Evolutionary conservation across 495 filamentous ascomycete species (phyloP).

Genomic region (Penicillium goetzii): DNA sequence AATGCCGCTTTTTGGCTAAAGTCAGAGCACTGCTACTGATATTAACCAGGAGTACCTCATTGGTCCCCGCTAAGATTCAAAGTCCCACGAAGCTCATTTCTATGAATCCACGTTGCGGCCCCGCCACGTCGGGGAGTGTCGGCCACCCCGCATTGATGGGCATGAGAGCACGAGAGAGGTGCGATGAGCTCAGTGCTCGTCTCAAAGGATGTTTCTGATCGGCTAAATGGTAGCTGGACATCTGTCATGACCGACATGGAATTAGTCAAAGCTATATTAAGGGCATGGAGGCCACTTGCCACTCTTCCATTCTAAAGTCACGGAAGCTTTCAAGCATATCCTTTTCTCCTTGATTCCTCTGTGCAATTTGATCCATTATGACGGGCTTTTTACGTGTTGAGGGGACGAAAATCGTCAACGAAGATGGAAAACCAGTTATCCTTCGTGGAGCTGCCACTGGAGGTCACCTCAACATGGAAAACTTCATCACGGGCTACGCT

Average conservation of each 20-base stretch:
- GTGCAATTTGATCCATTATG: background rate
- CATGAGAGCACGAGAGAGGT: background rate
- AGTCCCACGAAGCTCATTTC: background rate
- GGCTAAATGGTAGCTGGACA: background rate
- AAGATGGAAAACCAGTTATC: background rate
- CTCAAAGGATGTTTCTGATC: background rate
- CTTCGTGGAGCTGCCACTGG: background rate
- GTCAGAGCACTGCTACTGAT: background rate
- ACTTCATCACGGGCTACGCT: background rate
- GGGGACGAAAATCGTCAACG: background rate
- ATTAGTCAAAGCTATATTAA: background rate
- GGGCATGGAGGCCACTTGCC: background rate
- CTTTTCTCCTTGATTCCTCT: background rate
- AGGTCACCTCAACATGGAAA: constrained; percentile 3
- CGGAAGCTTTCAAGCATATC: background rate
- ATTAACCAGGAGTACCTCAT: background rate
- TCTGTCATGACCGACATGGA: background rate
- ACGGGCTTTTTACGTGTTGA: background rate
- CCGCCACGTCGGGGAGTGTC: background rate
- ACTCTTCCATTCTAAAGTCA: background rate
- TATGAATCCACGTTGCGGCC: background rate
- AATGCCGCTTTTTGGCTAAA: background rate
- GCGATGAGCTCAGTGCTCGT: background rate
- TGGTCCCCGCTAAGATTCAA: background rate
- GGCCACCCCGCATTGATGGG: background rate